Evolutionary conservation across 2,329 filamentous ascomycete species (phyloP).

Genomic region (Colletotrichum tropicicola): DNA sequence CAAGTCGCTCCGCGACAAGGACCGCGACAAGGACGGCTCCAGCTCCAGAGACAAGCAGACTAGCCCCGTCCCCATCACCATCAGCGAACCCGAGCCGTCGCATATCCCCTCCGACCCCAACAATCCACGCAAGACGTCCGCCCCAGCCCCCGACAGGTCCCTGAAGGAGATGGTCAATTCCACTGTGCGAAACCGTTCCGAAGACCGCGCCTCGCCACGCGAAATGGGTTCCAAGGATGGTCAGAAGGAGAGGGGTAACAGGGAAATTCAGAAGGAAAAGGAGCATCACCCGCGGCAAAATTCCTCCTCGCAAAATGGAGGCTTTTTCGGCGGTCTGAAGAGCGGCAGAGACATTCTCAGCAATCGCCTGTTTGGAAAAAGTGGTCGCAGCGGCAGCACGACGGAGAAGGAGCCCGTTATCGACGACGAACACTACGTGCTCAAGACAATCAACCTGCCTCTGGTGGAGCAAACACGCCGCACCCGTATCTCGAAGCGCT

Average conservation of each 20-base stretch:
- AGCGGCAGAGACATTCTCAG: constrained; percentile 82
- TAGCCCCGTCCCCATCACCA: constrained; percentile 37
- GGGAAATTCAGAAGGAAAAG: constrained; percentile 14
- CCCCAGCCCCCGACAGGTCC: constrained; percentile 71
- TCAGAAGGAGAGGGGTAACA: constrained; percentile 55
- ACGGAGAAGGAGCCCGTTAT: constrained; percentile 71
- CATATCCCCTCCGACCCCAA: constrained; percentile 40
- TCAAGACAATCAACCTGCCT: constrained; percentile 86
- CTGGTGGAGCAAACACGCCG: constrained; percentile 89
- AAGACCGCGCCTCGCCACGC: constrained; percentile 67
- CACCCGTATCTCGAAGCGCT: constrained; percentile 88
- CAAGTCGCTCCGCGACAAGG: constrained; percentile 58
- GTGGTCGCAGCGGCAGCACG: constrained; percentile 75
- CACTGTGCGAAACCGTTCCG: constrained; percentile 74
- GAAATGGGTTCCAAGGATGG: constrained; percentile 54
- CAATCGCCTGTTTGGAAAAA: constrained; percentile 85
- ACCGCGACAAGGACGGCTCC: constrained; percentile 50
- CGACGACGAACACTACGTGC: constrained; percentile 84
- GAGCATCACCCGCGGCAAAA: constrained; percentile 53
- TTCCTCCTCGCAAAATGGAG: constrained; percentile 65
- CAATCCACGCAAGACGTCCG: constrained; percentile 67
- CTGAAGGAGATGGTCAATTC: constrained; percentile 75
- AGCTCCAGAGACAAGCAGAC: constrained; percentile 45
- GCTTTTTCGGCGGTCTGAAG: constrained; percentile 79
- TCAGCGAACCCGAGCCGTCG: constrained; percentile 47